phyloP scores from a whole-genome alignment of 2,329 filamentous ascomycete genomes.

The Ascochyta clinopodiicola region DNA sequence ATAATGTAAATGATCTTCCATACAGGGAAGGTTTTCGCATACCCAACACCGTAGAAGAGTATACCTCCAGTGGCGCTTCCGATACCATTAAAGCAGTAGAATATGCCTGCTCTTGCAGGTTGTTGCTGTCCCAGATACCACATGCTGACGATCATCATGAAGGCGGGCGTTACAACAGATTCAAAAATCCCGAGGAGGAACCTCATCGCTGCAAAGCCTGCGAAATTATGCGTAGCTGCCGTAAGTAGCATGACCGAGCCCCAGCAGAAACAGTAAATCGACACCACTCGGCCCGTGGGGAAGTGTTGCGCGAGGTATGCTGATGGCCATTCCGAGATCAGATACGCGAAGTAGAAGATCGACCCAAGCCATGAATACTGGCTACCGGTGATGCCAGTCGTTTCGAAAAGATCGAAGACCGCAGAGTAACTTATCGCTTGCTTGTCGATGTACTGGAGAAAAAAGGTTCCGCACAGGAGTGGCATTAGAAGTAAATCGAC shows the following conservation, averaged over 20 bases:
- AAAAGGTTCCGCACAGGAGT: slow-evolving; percentile 58
- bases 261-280: slow-evolving; percentile 27
- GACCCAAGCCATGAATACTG: slow-evolving; percentile 63
- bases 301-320: slow-evolving; percentile 40
- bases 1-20: slow-evolving; percentile 57
- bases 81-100: slow-evolving; percentile 34
- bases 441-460: slow-evolving; percentile 65
- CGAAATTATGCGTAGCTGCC: slow-evolving; percentile 31
- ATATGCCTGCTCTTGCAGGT: slow-evolving; percentile 30
- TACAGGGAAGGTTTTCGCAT: slow-evolving; percentile 51
- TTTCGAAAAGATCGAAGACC: slow-evolving; percentile 62
- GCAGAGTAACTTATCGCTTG: slow-evolving; percentile 61
- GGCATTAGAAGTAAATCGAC: slow-evolving; percentile 61
- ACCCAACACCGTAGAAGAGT: slow-evolving; percentile 50
- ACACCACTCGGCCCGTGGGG: slow-evolving; percentile 42
- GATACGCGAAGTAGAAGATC: slow-evolving; percentile 60
- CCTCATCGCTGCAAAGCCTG: slow-evolving; percentile 25
- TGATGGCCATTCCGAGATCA: slow-evolving; percentile 29
- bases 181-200: slow-evolving; percentile 33
- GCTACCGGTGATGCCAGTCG: slow-evolving; percentile 55
- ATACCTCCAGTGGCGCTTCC: slow-evolving; percentile 38
- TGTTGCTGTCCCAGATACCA: slow-evolving; percentile 23
- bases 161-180: slow-evolving; percentile 27
- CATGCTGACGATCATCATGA: slow-evolving; percentile 31
- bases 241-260: slow-evolving; percentile 28